Evolutionary conservation across 1,284 basidiomycete genomes (phyloP).

Genomic region (Cutaneotrichosporon cavernicola): DNA sequence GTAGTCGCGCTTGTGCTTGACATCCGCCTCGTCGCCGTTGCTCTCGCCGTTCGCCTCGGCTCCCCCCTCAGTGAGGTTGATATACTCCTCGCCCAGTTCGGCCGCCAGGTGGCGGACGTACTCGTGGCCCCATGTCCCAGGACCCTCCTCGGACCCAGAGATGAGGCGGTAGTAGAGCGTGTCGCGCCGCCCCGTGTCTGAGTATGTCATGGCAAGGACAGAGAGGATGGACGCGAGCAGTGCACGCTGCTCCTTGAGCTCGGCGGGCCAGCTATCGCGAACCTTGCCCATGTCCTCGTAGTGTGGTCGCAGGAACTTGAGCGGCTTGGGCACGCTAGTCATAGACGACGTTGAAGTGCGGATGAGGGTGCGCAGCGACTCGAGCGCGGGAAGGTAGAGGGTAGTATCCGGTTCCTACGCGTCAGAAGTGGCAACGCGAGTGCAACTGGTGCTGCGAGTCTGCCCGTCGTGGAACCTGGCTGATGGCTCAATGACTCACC

Average conservation of each 20-base stretch:
- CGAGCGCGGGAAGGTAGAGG: slow-evolving; percentile 86
- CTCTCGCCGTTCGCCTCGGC: slow-evolving; percentile 47
- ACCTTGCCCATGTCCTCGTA: slow-evolving; percentile 83
- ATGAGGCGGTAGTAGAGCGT: slow-evolving; percentile 88
- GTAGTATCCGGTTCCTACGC: slow-evolving; percentile 78
- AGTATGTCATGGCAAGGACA: slow-evolving; percentile 99
- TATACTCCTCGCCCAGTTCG: slow-evolving; percentile 93
- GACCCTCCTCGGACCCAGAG: slow-evolving; percentile 77
- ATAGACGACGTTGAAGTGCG: slow-evolving; percentile 97
- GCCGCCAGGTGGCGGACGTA: slow-evolving; percentile 96
- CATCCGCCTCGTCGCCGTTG: slow-evolving; percentile 21
- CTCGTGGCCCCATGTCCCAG: slow-evolving; percentile 97
- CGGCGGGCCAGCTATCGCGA: slow-evolving; percentile 70
- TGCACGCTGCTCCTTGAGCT: slow-evolving; percentile 73
- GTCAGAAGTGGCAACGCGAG: slow-evolving; percentile 15
- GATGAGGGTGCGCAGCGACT: slow-evolving; percentile 90
- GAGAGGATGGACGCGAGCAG: slow-evolving; percentile 98
- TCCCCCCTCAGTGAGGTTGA: slow-evolving; percentile 32
- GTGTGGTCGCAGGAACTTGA: slow-evolving; percentile 96
- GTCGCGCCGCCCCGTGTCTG: slow-evolving; percentile 90
- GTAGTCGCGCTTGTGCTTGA: slow-evolving; percentile 31
- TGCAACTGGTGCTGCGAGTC: not conserved
- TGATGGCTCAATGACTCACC: slow-evolving; percentile 55
- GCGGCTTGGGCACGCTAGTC: slow-evolving; percentile 99
- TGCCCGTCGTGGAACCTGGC: too few species aligned